phyloP scores from a whole-genome alignment of 176 grass and related monocot species.

The Secale cereale region DNA sequence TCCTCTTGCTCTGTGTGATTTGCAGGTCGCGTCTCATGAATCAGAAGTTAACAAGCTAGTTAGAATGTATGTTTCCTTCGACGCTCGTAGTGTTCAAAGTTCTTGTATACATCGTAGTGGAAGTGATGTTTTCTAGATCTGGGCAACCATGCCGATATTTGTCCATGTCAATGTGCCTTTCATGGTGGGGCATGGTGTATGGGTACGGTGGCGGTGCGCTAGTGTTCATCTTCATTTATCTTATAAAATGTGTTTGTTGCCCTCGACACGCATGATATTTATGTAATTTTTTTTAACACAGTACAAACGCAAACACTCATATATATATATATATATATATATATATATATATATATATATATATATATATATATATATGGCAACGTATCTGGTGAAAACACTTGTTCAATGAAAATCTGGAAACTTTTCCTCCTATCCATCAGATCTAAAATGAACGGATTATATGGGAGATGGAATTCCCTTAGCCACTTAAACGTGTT shows the following conservation, averaged over 20 bases:
- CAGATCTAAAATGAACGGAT: too few species aligned
- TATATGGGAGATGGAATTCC: too few species aligned
- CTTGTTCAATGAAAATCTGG: too few species aligned
- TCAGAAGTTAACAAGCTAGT: background rate
- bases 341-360: too few species aligned
- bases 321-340: too few species aligned
- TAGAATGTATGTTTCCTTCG: background rate
- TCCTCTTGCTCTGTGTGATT: background rate
- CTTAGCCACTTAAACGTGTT: too few species aligned
- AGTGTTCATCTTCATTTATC: slow-evolving; percentile 1
- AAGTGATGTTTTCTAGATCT: background rate
- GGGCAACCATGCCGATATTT: background rate
- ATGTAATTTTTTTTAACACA: too few species aligned
- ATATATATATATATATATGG: too few species aligned
- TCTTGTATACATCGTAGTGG: background rate
- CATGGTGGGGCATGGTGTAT: background rate
- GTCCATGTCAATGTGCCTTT: background rate
- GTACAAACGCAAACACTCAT: too few species aligned
- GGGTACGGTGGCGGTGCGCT: background rate
- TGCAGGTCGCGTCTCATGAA: background rate
- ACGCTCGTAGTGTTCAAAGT: background rate
- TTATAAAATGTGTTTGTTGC: background rate
- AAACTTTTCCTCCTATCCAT: too few species aligned
- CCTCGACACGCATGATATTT: slow-evolving; percentile 12
- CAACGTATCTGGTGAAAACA: too few species aligned